These are phyloP conservation scores for Trametes punicea DNA, from an alignment of 768 basidiomycete genomes.

Conservation along the genomic window DNA sequence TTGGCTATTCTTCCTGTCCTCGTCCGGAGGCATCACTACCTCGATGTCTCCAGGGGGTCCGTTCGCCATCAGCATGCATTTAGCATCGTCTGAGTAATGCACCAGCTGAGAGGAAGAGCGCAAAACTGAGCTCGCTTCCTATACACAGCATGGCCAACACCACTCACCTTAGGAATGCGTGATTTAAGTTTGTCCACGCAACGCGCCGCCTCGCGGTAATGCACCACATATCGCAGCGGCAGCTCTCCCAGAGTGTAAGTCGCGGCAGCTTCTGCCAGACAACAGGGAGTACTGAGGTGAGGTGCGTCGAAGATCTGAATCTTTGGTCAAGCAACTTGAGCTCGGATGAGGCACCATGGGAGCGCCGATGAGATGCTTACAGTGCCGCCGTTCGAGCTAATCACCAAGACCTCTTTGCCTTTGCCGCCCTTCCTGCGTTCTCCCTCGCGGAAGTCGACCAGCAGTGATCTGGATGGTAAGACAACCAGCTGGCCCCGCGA, in stretches of 20 bases:
- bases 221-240: slow-evolving; percentile 41
- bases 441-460: slow-evolving; percentile 56
- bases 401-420: slow-evolving; percentile 45
- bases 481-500: slow-evolving; percentile 46
- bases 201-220: slow-evolving; percentile 44
- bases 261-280: slow-evolving; percentile 41
- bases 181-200: slow-evolving; percentile 48
- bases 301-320: slow-evolving; percentile 46
- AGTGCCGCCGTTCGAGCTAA: slow-evolving; percentile 38
- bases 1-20: neutral
- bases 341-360: neutral
- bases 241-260: slow-evolving; percentile 36
- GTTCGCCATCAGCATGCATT: slow-evolving; percentile 53
- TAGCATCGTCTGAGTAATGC: slow-evolving; percentile 36
- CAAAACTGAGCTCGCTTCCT: neutral
- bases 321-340: slow-evolving; percentile 27
- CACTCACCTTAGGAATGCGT: slow-evolving; percentile 48
- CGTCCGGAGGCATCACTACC: slow-evolving; percentile 30
- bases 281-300: slow-evolving; percentile 48
- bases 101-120: slow-evolving; percentile 37
- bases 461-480: slow-evolving; percentile 46
- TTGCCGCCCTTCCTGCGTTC: slow-evolving; percentile 44
- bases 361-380: slow-evolving; percentile 27
- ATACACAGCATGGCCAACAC: neutral
- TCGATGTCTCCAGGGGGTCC: slow-evolving; percentile 47